Base-by-base conservation (phyloP, 139 green algal genomes). In the Chlorella sp. region DNA sequence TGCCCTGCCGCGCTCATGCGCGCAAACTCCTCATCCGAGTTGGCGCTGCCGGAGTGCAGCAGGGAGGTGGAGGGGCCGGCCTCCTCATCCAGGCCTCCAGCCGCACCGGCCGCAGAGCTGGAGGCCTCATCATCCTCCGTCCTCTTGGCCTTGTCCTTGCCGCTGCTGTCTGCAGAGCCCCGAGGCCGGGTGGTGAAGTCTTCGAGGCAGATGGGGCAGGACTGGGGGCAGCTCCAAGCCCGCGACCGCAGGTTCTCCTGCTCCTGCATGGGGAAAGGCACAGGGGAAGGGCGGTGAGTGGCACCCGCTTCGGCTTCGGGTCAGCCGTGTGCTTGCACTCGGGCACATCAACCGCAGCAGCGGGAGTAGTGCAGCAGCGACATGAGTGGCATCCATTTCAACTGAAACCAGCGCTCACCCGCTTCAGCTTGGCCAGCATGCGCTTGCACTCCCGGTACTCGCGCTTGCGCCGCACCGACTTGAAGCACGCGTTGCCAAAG, bases 161-260 rank as follows among this genome's bases (percentile, higher is more conserved):
- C 70, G 36, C 43, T 75, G 30, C 34, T 22, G 22, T 44, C 69
- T 51, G 69, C 68, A 0, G 28, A 62, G 34, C 44, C 32, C 36
- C 62, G 44, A 16, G 72, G 72, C 36, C 62, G 60, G 43, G 32
- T n/a, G n/a, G 40, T 76, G 73, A 87, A 82, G 60, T 82, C 83
- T n/a, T 87, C 83, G 80, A 89, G 67, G 72, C 72, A 93, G 60
- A 93, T 86, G 26, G 90, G 90, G 81, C 90, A 93, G 40, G 75
- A 92, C 44, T 58, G 41, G 0, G 90, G 84, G 30, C 72, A 72
- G 69, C 82, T 70, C 86, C 81, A 87, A 30, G 68, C 65, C 43
- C 82, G 62, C 73, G 58, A 69, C 58, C 89, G 72, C 44, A 93
- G 82, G 70, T 90, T 88, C 38, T 86, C 54, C 46, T 89, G 86